These are phyloP conservation scores for Phlyctochytrium bullatum DNA, from an alignment of 192 early-diverging fungal species.

Conservation along the genomic window DNA sequence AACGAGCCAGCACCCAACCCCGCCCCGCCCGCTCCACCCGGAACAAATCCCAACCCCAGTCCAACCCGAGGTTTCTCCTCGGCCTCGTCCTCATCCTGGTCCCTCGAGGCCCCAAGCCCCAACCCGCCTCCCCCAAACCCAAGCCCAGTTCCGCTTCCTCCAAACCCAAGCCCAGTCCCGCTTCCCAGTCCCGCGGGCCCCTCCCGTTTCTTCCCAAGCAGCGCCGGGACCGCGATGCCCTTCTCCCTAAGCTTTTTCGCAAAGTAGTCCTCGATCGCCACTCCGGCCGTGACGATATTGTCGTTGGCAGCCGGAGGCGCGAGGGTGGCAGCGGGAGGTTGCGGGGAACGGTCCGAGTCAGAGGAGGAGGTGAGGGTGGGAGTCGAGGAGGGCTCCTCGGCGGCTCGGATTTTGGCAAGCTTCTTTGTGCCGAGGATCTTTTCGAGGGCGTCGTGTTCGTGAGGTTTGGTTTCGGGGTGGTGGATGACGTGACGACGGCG, in stretches of 20 bases:
- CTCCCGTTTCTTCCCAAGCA: neutral
- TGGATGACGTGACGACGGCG: neutral
- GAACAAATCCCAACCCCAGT: conserved; percentile 4
- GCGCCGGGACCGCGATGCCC: neutral
- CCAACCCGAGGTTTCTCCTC: neutral
- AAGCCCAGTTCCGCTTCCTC: neutral
- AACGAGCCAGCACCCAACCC: neutral
- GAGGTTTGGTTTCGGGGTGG: neutral
- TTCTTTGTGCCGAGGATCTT: neutral
- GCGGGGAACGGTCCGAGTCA: neutral
- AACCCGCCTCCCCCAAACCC: neutral
- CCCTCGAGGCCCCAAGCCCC: neutral
- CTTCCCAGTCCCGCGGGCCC: neutral
- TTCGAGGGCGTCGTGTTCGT: neutral
- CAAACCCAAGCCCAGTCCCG: neutral
- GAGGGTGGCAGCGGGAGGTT: neutral
- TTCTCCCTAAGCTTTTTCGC: neutral
- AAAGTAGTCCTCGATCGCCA: neutral
- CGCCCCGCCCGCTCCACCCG: too few species aligned
- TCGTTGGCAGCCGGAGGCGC: neutral
- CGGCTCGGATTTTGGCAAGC: too few species aligned
- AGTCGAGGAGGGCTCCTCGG: too few species aligned
- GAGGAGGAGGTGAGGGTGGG: neutral
- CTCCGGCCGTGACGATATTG: neutral
- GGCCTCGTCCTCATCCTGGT: too few species aligned